Conservation (phyloP, 1,139 yeast species). For the Blastobotrys persicus region DNA sequence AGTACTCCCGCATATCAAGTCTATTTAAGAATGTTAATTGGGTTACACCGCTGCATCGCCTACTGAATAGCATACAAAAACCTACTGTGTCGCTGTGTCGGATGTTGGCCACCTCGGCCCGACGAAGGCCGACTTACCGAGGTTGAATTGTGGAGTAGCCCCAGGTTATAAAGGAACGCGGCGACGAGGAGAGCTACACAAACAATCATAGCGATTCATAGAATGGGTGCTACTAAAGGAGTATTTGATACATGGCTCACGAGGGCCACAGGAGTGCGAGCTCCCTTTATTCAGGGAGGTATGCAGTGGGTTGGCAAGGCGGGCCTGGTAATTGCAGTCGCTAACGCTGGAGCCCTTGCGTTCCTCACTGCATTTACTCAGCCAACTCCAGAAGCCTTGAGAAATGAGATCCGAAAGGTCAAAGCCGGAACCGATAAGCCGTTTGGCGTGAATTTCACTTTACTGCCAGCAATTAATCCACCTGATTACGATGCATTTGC, state of each 20-base stretch:
- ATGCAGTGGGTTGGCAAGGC: constrained; percentile 38
- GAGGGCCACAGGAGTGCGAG: constrained; percentile 38
- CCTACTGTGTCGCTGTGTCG: too few species aligned
- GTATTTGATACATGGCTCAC: constrained; percentile 32
- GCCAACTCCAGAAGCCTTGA: constrained; percentile 35
- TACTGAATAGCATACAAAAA: too few species aligned
- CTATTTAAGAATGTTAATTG: too few species aligned
- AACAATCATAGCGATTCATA: too few species aligned
- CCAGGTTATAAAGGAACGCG: too few species aligned
- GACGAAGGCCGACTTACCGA: too few species aligned
- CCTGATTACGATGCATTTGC: constrained; percentile 38
- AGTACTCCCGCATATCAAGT: too few species aligned
- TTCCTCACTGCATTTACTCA: constrained; percentile 38
- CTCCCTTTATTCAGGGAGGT: constrained; percentile 39
- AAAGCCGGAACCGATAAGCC: constrained; percentile 30
- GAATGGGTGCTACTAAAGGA: background rate
- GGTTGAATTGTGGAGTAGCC: too few species aligned
- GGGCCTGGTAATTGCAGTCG: constrained; percentile 38
- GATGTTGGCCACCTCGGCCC: too few species aligned
- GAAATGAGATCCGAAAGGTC: constrained; percentile 32
- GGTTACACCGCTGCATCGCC: too few species aligned
- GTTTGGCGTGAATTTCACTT: constrained; percentile 40
- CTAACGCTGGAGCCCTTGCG: constrained; percentile 40
- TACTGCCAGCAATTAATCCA: constrained; percentile 38
- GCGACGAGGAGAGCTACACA: too few species aligned